These are phyloP conservation scores for Tolypocladium pustulatum DNA, from an alignment of 2,329 filamentous ascomycete genomes.

Conservation along the genomic window DNA sequence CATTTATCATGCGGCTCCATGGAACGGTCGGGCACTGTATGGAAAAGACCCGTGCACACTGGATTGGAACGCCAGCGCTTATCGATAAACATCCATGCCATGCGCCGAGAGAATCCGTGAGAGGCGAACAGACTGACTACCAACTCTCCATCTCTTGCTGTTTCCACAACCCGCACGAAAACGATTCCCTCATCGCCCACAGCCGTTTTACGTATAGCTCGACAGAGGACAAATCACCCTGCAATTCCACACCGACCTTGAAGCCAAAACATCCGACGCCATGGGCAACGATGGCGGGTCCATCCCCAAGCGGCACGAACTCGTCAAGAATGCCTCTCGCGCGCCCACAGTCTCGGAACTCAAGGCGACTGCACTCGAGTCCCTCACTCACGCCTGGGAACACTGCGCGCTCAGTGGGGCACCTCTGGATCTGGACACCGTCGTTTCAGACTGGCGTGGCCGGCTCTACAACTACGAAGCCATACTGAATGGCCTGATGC, in stretches of 20 bases:
- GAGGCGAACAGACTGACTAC: background rate
- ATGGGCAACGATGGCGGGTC: slow-evolving; percentile 99
- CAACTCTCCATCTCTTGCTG: background rate
- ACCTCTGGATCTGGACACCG: slow-evolving; percentile 55
- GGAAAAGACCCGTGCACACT: background rate
- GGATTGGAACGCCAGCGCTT: background rate
- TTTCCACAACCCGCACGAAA: background rate
- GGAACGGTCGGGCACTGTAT: background rate
- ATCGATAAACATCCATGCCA: background rate
- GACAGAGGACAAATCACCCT: background rate
- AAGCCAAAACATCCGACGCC: slow-evolving; percentile 5
- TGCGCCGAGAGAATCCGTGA: background rate
- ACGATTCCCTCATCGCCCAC: background rate
- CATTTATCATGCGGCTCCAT: background rate
- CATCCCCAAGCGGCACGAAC: slow-evolving; percentile 89
- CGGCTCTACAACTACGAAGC: slow-evolving; percentile 93
- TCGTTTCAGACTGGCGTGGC: slow-evolving; percentile 77
- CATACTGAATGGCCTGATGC: slow-evolving; percentile 53
- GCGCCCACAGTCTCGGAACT: slow-evolving; percentile 73
- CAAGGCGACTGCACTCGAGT: slow-evolving; percentile 80
- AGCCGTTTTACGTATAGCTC: background rate
- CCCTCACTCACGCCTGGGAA: slow-evolving; percentile 76
- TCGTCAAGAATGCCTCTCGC: slow-evolving; percentile 87
- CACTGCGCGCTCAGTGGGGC: slow-evolving; percentile 79
- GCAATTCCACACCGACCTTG: background rate